Base-by-base conservation (phyloP, 495 filamentous ascomycete species). In the Rhypophila decipiens region DNA sequence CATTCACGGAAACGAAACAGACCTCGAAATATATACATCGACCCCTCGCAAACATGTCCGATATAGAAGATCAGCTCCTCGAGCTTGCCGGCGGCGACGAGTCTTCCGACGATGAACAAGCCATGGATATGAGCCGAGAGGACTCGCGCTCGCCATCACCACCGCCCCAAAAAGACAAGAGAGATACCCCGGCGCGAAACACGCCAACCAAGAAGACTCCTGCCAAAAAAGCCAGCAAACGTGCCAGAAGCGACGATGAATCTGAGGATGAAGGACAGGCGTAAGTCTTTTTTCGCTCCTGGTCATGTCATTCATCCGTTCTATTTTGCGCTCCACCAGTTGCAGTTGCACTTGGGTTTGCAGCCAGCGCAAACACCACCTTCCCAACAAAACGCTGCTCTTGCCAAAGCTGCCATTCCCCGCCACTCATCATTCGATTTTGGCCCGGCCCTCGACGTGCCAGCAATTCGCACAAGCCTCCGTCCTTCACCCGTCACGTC, bases 31-130 rank as follows among this genome's bases (percentile, higher is more conserved):
- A n/a, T n/a, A n/a, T n/a, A n/a, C n/a, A n/a, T n/a, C n/a, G n/a
- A n/a, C n/a, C n/a, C n/a, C n/a, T n/a, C n/a, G n/a, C n/a, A n/a
- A n/a, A n/a, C n/a, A 85, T 83, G 72, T 82, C 85, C 46, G 86
- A 88, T 57, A 74, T 95, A 50, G 90, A 95, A 59, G 87, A 87
- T 44, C 88, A 95, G 67, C 76, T 95, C 55, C 84, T 95, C 44
- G 88, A 86, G 50, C 78, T 96, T 44, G 90, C 90, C 15, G 90
- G 88, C 52, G 81, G 69, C 41, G 70, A 76, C 44, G 69, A 69
- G 44, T 74, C 70, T 5, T 75, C 73, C 21, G 72, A 70, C 42
- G 75, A 76, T 35, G 70, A 74, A 24, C 56, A 67, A 45, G 45
- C 51, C 15, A 60, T 62, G 51, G 64, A 71, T 24, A 52, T 59